Conservation (phyloP, 352 stramenopile species). For the Globisporangium mamillatum region DNA sequence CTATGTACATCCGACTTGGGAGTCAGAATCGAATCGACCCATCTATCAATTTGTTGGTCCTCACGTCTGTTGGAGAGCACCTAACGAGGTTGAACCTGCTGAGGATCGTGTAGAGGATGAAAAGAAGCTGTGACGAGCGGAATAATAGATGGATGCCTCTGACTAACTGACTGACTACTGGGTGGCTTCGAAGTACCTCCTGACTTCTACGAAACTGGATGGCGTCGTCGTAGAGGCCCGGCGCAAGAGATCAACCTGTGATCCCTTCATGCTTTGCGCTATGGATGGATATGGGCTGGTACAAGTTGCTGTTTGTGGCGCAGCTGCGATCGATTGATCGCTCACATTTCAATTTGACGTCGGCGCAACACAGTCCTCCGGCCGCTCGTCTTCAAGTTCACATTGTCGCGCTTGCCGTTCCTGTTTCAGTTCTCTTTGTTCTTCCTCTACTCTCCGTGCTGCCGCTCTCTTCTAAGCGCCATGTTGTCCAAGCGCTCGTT, state of each 20-base stretch:
- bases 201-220: not conserved
- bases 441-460: not conserved
- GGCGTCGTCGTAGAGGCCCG: not conserved
- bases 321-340: not conserved
- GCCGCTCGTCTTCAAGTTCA: not conserved
- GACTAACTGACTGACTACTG: not conserved
- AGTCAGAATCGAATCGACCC: not conserved
- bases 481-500: constrained; percentile 10
- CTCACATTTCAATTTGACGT: constrained; percentile 6
- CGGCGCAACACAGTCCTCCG: constrained; percentile 1
- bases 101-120: not conserved
- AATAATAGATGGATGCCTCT: not conserved
- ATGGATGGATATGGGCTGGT: not conserved
- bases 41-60: not conserved
- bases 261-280: not conserved
- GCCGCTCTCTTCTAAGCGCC: not conserved
- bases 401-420: not conserved
- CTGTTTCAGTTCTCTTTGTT: not conserved
- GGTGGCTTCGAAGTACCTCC: not conserved
- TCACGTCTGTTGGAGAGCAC: not conserved
- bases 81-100: not conserved
- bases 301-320: not conserved
- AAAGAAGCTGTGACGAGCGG: not conserved
- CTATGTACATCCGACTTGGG: not conserved
- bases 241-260: not conserved